Conservation (phyloP, 805 yeast genomes). For the Saccharomycopsis sp. region DNA sequence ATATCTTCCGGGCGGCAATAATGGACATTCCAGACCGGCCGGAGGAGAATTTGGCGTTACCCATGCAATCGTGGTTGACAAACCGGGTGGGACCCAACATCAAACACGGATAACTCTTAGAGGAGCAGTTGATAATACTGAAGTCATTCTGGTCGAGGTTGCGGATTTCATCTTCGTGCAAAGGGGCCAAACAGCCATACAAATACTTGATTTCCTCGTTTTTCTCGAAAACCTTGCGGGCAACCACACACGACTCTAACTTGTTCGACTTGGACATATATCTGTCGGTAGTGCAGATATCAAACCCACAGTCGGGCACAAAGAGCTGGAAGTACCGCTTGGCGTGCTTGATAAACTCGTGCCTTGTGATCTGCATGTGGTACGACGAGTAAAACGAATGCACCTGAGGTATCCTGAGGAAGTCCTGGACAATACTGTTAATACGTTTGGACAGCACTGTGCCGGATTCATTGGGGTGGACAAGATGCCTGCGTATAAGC, state of each 20-base stretch:
- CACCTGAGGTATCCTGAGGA: slow-evolving; percentile 26
- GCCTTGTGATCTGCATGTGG: slow-evolving; percentile 21
- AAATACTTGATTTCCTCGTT: slow-evolving; percentile 32
- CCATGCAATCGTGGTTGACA: slow-evolving; percentile 42
- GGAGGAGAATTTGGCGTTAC: slow-evolving; percentile 34
- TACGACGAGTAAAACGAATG: slow-evolving; percentile 25
- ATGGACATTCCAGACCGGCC: slow-evolving; percentile 28
- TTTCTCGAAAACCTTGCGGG: slow-evolving; percentile 27
- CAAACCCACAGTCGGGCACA: slow-evolving; percentile 34
- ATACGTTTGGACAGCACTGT: slow-evolving; percentile 14
- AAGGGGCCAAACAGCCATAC: slow-evolving; percentile 33
- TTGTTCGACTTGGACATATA: slow-evolving; percentile 25
- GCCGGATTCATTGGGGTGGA: slow-evolving; percentile 13
- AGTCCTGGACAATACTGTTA: slow-evolving; percentile 24
- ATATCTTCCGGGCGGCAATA: slow-evolving; percentile 30
- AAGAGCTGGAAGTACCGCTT: slow-evolving; percentile 33
- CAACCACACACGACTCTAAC: slow-evolving; percentile 33
- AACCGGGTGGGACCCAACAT: slow-evolving; percentile 45
- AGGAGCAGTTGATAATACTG: slow-evolving; percentile 34
- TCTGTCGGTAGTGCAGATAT: slow-evolving; percentile 37
- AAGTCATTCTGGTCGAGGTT: slow-evolving; percentile 34
- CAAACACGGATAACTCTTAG: slow-evolving; percentile 30
- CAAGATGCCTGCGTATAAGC: slow-evolving; percentile 12
- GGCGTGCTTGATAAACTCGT: slow-evolving; percentile 33
- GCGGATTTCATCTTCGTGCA: slow-evolving; percentile 31